Base-by-base conservation (phyloP, 1,139 yeast genomes). In the Scheffersomyces parashehatae region DNA sequence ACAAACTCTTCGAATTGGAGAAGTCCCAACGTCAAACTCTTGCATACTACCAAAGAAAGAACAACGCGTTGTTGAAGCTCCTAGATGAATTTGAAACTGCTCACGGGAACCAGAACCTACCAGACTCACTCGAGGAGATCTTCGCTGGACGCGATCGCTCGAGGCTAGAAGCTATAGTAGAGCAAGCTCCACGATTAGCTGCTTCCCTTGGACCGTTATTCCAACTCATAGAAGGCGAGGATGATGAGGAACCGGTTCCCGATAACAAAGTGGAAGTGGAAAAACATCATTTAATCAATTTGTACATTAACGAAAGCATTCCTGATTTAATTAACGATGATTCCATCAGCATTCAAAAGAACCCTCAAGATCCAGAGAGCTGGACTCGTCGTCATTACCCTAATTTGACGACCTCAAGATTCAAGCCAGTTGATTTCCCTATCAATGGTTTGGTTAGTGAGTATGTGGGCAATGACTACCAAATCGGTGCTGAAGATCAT, bases 281-380 rank as follows among this genome's bases (percentile, higher is more conserved):
- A 29, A 44, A 46, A 31, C 41, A 34, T 20, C 54, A 51, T 31
- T 43, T 50, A 46, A 44, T 39, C 29, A 53, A 56, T 37, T 48
- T 60, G 8, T 50, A 51, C 29, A 45, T 56, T 9, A 52, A 56
- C 10, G 79, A 73, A 44, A 49, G 62, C 28, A 55, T 73, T 1
- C 69, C 77, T 1, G 79, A 73, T 13, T 53, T 71, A 36, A 55
- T 64, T n/a, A 58, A 64, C 37, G 78, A 73, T 46, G 79, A 73
- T 45, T 51, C 70, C 24, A 60, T 62, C 30, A 51, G 56, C 8
- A 48, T 68, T 1, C 74, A 71, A 47, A 50, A 58, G 24, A 73
- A 73, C 41, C 79, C 79, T 0, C 75, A 70, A 51, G 67, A 61
- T 37, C 53, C 63, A 3, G 75, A 70, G 32, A 54, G 62, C 47